These are phyloP conservation scores for Yarrowia bubula DNA, from an alignment of 805 yeast genomes.

Conservation along the genomic window DNA sequence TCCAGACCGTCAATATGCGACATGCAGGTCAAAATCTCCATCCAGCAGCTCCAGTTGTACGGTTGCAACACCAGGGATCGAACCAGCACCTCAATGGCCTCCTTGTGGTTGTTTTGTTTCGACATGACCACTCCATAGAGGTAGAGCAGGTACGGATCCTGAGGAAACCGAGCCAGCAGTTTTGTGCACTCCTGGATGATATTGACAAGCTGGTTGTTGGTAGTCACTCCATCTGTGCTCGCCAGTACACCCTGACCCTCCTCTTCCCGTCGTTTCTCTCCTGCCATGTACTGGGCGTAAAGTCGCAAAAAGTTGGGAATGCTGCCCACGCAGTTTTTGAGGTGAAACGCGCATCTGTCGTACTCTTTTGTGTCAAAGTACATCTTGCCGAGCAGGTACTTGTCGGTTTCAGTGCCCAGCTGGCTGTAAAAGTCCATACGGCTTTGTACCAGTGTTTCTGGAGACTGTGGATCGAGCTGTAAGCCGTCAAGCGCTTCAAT, in stretches of 20 bases:
- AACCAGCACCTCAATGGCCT: slow-evolving; percentile 61
- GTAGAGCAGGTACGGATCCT: slow-evolving; percentile 65
- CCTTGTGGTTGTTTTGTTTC: slow-evolving; percentile 56
- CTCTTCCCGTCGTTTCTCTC: slow-evolving; percentile 73
- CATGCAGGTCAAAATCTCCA: slow-evolving; percentile 65
- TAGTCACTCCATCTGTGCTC: slow-evolving; percentile 34
- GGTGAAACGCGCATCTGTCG: slow-evolving; percentile 64
- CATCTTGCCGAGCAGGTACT: slow-evolving; percentile 60
- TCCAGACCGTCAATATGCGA: slow-evolving; percentile 58
- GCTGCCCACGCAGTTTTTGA: slow-evolving; percentile 50
- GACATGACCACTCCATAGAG: slow-evolving; percentile 66
- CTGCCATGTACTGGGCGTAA: slow-evolving; percentile 67
- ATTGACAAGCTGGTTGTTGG: slow-evolving; percentile 40
- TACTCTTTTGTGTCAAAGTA: slow-evolving; percentile 83
- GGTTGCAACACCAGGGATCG: slow-evolving; percentile 68
- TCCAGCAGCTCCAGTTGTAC: slow-evolving; percentile 93
- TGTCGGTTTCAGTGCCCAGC: slow-evolving; percentile 41
- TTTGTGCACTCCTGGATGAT: slow-evolving; percentile 43
- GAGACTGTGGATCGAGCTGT: not conserved
- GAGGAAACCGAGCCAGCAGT: slow-evolving; percentile 30
- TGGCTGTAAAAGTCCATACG: not conserved
- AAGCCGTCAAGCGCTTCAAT: slow-evolving; percentile 3
- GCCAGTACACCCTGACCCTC: slow-evolving; percentile 64
- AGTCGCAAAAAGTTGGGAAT: slow-evolving; percentile 53
- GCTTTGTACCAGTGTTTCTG: not conserved